Percentiles rank a stretch among this genome's conserved stretches.
phyloP scores from a whole-genome alignment of 768 basidiomycete genomes.

The Pisolithus albus region DNA sequence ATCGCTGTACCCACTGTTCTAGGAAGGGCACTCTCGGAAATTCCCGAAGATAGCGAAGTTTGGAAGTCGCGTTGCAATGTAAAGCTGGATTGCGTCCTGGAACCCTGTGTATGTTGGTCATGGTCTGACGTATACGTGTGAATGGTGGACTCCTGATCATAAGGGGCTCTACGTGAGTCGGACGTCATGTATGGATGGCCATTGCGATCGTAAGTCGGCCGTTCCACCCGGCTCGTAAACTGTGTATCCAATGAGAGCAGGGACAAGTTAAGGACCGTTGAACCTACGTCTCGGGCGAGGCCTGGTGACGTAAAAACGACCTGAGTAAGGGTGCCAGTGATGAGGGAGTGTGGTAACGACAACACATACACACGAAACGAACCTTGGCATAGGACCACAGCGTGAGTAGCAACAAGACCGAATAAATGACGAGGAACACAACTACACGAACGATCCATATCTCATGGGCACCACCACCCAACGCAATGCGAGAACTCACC shows the following conservation, averaged over 20 bases:
- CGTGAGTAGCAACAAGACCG: constrained; percentile 59
- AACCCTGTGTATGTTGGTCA: constrained; percentile 10
- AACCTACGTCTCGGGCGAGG: constrained; percentile 54
- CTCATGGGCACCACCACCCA: constrained; percentile 2
- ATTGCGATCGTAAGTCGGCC: constrained; percentile 16
- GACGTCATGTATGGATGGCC: constrained; percentile 12
- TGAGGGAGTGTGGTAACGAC: background rate
- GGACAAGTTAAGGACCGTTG: background rate
- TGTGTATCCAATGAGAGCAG: constrained; percentile 4
- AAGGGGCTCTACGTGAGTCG: constrained; percentile 24
- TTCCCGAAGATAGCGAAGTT: constrained; percentile 18
- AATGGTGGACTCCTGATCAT: constrained; percentile 16
- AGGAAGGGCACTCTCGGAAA: constrained; percentile 8
- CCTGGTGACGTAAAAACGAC: constrained; percentile 64
- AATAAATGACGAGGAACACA: constrained; percentile 57
- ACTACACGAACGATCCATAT: constrained; percentile 36
- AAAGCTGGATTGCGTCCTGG: background rate
- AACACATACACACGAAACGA: constrained; percentile 11
- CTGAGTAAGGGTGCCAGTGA: constrained; percentile 28
- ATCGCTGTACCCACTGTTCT: constrained; percentile 8
- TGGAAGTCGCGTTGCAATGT: constrained; percentile 6
- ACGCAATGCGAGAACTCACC: constrained; percentile 44
- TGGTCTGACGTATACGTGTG: constrained; percentile 7
- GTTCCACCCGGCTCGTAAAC: constrained; percentile 18
- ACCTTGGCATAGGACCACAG: constrained; percentile 78